phyloP scores from a whole-genome alignment of 1,284 basidiomycete species.

The Vanrija sp. region DNA sequence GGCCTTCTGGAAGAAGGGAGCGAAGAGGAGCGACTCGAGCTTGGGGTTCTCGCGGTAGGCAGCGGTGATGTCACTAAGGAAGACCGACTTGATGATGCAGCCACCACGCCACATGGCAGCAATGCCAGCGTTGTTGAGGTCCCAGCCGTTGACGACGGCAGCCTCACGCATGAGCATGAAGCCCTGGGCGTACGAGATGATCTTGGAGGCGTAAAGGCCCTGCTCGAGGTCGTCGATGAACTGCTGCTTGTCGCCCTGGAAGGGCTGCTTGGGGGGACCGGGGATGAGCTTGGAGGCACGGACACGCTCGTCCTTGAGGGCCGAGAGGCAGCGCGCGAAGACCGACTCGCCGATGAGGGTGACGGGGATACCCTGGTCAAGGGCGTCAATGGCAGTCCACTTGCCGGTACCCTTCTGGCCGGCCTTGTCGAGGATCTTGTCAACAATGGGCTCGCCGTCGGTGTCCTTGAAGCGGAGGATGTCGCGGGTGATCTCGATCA shows the following conservation, averaged over 20 bases:
- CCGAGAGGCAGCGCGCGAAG: constrained; percentile 95
- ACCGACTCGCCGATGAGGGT: constrained; percentile 99
- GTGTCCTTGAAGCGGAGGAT: constrained; percentile 91
- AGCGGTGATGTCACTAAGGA: constrained; percentile 86
- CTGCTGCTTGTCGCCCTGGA: constrained; percentile 97
- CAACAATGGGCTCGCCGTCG: constrained; percentile 83
- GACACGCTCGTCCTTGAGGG: constrained; percentile 94
- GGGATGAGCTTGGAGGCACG: constrained; percentile 87
- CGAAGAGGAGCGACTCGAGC: constrained; percentile 91
- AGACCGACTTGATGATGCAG: constrained; percentile 97
- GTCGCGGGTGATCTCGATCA: constrained; percentile 95
- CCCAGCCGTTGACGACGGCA: constrained; percentile 78
- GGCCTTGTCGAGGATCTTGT: constrained; percentile 92
- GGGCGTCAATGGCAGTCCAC: constrained; percentile 98
- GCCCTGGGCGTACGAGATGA: constrained; percentile 98
- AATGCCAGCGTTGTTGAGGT: constrained; percentile 78
- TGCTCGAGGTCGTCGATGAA: constrained; percentile 97
- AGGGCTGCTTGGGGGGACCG: constrained; percentile 85
- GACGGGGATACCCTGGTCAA: constrained; percentile 91
- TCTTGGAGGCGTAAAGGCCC: constrained; percentile 98
- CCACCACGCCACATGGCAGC: constrained; percentile 99
- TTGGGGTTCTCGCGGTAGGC: constrained; percentile 85
- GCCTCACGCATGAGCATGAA: constrained; percentile 99
- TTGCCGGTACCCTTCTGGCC: constrained; percentile 99
- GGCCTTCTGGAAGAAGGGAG: constrained; percentile 97